Evolutionary conservation across 2,329 filamentous ascomycete genomes (phyloP), one percentile per base, ranked within the genome.

Genomic region (Penicillium sp.): DNA sequence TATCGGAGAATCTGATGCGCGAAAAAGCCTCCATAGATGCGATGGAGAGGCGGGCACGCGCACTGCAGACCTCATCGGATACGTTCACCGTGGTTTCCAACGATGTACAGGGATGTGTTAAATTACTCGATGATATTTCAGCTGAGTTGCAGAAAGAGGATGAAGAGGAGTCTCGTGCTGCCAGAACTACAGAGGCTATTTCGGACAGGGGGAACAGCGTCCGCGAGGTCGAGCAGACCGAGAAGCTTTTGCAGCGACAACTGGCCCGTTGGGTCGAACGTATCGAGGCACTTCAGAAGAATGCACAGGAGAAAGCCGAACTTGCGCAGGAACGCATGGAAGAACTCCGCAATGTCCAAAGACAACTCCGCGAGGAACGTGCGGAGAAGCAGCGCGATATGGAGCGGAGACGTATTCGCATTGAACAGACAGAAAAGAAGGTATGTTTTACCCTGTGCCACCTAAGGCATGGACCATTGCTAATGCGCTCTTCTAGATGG

Each of bases 401-500:
- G 73, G 93, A 98, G 75, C 83, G 86, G 64, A 78, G 90, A 61
- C 82, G 87, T 59, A 88, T 96, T n/a, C 78, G 90, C 53, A 97
- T 98, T 56, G 93, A 98, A 72, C 89, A 96, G 74, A 95, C 88
- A 8, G 91, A 97, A 78, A 97, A 97, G 75, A 97, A 97, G 87
- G 89, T 89, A 75, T 61, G 75, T 64, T 26, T 52, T 6, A 8
- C 7, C 6, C 39, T 4, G 9, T 44, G 9, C 0, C 4, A 7
- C 6, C 22, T 19, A 15, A 29, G 6, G n/a, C 13, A 32, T 4
- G 21, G 4, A 5, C n/a, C 15, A 32, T 39, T 52, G 56, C 61
- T 65, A 58, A 65, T 22, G 4, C 51, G 28, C 22, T 44, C 15
- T 42, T 52, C 19, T 57, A 96, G 90, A 98, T 97, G 91, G 83